These are phyloP conservation scores for Malus orientalis DNA, from an alignment of 306 rosid species.

Conservation along the genomic window DNA sequence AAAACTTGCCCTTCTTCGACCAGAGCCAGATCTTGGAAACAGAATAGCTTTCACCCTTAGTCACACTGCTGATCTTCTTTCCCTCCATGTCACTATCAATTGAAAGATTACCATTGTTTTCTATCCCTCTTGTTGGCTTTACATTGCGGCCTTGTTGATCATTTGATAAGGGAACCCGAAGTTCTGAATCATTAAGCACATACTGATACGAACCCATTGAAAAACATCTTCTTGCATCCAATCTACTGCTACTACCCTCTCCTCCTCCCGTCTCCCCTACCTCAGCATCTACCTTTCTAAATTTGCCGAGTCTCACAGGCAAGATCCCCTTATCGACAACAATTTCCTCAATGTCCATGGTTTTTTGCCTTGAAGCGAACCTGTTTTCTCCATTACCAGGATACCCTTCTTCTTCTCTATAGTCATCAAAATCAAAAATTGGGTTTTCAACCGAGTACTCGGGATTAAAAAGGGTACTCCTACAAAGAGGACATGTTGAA, in stretches of 20 bases:
- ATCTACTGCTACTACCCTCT: constrained; percentile 84
- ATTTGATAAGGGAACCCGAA: constrained; percentile 50
- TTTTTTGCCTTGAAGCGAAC: constrained; percentile 42
- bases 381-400: constrained; percentile 43
- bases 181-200: constrained; percentile 65
- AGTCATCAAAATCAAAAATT: constrained; percentile 66
- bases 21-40: constrained; percentile 96
- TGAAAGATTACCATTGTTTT: constrained; percentile 30
- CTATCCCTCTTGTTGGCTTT: constrained; percentile 30
- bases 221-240: constrained; percentile 94
- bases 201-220: constrained; percentile 97
- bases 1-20: constrained; percentile 74
- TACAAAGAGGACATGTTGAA: constrained; percentile 91
- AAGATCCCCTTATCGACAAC: constrained; percentile 57
- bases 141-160: constrained; percentile 27
- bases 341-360: constrained; percentile 59
- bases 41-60: constrained; percentile 91
- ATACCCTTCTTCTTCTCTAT: constrained; percentile 63
- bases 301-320: constrained; percentile 86
- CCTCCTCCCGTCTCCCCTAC: constrained; percentile 50
- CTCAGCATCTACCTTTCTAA: constrained; percentile 46
- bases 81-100: constrained; percentile 59
- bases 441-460: constrained; percentile 67
- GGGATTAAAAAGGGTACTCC: constrained; percentile 67
- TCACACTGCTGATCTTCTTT: constrained; percentile 68